A percentile compares a stretch with the other conserved stretches of the same genome.
Evolutionary conservation across 495 filamentous ascomycete genomes (phyloP).

Genomic region (Haplographium delicatum): DNA sequence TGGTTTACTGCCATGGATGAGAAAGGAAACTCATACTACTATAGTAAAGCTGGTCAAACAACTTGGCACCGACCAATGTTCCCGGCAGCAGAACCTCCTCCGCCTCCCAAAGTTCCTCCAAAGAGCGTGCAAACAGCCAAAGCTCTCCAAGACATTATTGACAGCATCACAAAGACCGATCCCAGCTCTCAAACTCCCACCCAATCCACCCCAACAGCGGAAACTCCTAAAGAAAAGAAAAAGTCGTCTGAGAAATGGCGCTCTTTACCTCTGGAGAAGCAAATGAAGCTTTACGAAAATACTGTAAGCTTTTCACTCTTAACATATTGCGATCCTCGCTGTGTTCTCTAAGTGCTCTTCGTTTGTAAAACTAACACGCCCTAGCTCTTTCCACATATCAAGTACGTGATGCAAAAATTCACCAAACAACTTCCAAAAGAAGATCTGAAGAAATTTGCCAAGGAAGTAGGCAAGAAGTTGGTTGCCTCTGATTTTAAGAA

Average conservation of each 20-base stretch:
- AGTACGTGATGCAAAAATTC: conserved; percentile 80
- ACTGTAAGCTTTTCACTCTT: conserved; percentile 52
- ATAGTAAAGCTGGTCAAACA: conserved; percentile 64
- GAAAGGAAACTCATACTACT: conserved; percentile 73
- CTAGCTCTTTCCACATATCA: conserved; percentile 77
- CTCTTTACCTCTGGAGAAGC: conserved; percentile 71
- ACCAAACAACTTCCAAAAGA: conserved; percentile 79
- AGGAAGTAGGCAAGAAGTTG: conserved; percentile 83
- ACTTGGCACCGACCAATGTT: conserved; percentile 72
- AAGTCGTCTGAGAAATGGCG: conserved; percentile 73
- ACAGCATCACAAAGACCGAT: conserved; percentile 68
- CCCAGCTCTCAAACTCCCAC: conserved; percentile 32
- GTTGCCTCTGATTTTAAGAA: conserved; percentile 88
- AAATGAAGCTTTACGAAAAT: conserved; percentile 89
- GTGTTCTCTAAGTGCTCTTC: neutral
- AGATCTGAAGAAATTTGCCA: conserved; percentile 79
- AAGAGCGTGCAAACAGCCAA: conserved; percentile 51
- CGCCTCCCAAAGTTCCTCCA: conserved; percentile 58
- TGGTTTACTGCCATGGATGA: conserved; percentile 70
- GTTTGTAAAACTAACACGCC: conserved; percentile 22
- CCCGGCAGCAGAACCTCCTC: conserved; percentile 56
- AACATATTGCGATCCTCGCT: neutral
- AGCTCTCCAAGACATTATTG: conserved; percentile 77
- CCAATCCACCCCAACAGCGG: conserved; percentile 27
- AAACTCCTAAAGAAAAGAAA: conserved; percentile 56